Evolutionary conservation across 2,329 filamentous ascomycete species (phyloP), one percentile per base, ranked within the genome.

Genomic region (Xylaria sp.): DNA sequence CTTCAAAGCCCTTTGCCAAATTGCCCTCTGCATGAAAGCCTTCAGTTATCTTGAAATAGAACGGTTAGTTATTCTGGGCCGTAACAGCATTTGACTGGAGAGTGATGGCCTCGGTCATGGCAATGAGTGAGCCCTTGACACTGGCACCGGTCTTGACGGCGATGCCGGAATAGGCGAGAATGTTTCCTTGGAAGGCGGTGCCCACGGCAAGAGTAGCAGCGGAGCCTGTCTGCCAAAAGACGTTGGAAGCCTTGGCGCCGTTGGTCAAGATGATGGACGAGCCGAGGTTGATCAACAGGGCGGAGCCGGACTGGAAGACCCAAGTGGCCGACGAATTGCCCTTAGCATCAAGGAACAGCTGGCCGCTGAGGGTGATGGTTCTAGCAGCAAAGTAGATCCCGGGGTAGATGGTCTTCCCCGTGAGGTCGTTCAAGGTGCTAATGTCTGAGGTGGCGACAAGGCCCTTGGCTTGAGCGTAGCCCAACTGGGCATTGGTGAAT

Each of bases 381-480:
- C 28, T 28, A 28, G 28, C 28, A 28, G 28, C 28, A 28, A 28
- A 28, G 28, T 28, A 28, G 28, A 28, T 28, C 28, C 28, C 28
- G 6, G 28, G 28, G 28, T 28, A 28, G 28, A 28, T 28, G 28
- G 28, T 28, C 28, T 28, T 28, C 36, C 55, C 55, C 9, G 55
- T 57, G 55, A 57, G 55, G 55, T 57, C 58, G 58, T 43, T 61
- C 18, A 48, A 28, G 58, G 31, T 39, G 58, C 58, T 61, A 43
- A 61, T 61, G 41, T 61, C 58, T 43, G 31, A n/a, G 58, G 23
- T 51, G 41, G 39, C 41, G 12, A 12, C 15, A 43, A 49, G 28
- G 58, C 12, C 12, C 36, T 57, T 57, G 36, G 55, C 55, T 18
- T 12, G 3, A 25, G 36, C 55, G 36, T 57, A 57, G 55, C 36